phyloP scores from a whole-genome alignment of 225 moss, liverwort and hornwort species.

The Neckera pumila region DNA sequence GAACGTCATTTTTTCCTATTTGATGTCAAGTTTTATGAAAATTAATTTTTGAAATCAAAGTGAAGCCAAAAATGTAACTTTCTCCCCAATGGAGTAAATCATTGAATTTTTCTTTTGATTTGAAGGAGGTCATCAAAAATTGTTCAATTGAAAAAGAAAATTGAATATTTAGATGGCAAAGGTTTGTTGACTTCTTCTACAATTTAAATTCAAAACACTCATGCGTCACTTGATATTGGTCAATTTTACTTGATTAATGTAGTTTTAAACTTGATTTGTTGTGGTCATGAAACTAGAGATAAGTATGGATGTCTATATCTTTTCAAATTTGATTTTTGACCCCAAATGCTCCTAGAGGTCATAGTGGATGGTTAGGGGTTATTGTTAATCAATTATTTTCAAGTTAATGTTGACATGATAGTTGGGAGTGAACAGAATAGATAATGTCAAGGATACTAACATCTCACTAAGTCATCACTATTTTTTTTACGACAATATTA shows the following conservation, averaged over 20 bases:
- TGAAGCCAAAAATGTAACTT: not conserved
- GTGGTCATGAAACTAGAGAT: not conserved
- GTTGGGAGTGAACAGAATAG: not conserved
- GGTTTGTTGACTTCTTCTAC: not conserved
- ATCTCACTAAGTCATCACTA: not conserved
- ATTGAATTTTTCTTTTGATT: not conserved
- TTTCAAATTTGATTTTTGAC: not conserved
- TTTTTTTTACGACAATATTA: not conserved
- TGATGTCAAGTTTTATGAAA: not conserved
- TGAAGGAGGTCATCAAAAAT: not conserved
- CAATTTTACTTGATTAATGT: not conserved
- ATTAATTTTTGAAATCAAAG: not conserved
- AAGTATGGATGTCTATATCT: not conserved
- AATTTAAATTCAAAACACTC: not conserved
- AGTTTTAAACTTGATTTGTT: not conserved
- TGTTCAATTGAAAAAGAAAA: not conserved
- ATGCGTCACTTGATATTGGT: not conserved
- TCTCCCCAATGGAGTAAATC: not conserved
- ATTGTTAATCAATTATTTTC: not conserved
- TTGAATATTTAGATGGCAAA: not conserved
- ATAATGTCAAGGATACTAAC: not conserved
- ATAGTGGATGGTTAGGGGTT: not conserved
- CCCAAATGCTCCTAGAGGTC: not conserved
- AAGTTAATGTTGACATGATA: not conserved
- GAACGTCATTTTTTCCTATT: not conserved